phyloP scores from a whole-genome alignment of 495 filamentous ascomycete species.

The Lindgomyces ingoldianus region DNA sequence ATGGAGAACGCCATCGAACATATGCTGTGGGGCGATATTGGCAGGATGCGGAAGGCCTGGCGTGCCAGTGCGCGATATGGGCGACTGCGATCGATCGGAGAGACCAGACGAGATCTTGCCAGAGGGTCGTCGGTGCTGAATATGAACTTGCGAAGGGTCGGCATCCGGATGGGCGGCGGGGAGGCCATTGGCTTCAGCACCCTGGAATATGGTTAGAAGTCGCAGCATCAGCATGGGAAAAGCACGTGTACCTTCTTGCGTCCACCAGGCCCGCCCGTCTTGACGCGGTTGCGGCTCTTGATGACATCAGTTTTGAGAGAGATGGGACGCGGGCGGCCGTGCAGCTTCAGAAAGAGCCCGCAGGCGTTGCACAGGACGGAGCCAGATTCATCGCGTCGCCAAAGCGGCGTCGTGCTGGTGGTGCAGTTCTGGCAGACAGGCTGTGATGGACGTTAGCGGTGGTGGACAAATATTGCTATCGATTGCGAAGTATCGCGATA shows the following conservation, averaged over 20 bases:
- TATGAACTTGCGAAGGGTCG: conserved; percentile 54
- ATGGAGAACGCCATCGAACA: conserved; percentile 73
- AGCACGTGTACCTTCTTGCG: conserved; percentile 79
- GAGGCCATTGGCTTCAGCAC: conserved; percentile 52
- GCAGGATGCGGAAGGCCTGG: conserved; percentile 57
- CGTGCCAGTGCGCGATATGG: conserved; percentile 83
- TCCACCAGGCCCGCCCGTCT: conserved; percentile 78
- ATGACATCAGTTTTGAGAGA: conserved; percentile 99
- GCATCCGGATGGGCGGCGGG: conserved; percentile 58
- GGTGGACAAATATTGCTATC: conserved; percentile 14
- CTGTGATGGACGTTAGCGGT: conserved; percentile 66
- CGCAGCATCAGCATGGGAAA: neutral
- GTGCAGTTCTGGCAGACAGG: conserved; percentile 96
- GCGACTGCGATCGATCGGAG: conserved; percentile 78
- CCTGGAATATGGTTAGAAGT: conserved; percentile 10
- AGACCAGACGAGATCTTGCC: conserved; percentile 71
- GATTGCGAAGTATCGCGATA: conserved; percentile 37
- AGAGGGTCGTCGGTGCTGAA: conserved; percentile 62
- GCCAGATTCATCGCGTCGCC: conserved; percentile 93
- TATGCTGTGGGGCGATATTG: conserved; percentile 73
- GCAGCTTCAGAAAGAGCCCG: conserved; percentile 94
- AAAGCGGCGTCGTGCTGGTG: conserved; percentile 93
- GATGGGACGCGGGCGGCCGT: conserved; percentile 88
- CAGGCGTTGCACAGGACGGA: conserved; percentile 99
- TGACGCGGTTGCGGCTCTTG: conserved; percentile 97